These are phyloP conservation scores for Candida quercuum DNA, from an alignment of 805 yeast genomes.

Conservation along the genomic window DNA sequence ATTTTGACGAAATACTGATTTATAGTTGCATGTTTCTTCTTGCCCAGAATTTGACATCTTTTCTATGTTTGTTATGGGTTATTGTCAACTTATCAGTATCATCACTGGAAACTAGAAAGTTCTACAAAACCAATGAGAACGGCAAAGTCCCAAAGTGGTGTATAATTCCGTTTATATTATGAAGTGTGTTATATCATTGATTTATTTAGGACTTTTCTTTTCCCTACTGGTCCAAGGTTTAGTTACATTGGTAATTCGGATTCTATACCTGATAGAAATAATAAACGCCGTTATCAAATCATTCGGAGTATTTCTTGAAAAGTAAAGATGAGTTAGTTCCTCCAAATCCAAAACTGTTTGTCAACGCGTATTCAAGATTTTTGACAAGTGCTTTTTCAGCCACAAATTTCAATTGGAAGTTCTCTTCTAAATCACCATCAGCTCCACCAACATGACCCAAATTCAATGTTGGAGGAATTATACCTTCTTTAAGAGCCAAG, in stretches of 20 bases:
- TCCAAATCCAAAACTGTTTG: slow-evolving; percentile 96
- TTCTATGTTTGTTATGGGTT: slow-evolving; percentile 25
- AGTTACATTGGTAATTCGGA: too few relatives aligned
- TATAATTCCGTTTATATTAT: slow-evolving; percentile 34
- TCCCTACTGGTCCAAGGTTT: too few relatives aligned
- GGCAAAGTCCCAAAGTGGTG: slow-evolving; percentile 26
- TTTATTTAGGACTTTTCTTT: too few relatives aligned
- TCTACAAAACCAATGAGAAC: slow-evolving; percentile 29
- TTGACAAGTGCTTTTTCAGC: slow-evolving; percentile 43
- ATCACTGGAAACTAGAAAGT: slow-evolving; percentile 45
- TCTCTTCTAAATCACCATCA: slow-evolving; percentile 35
- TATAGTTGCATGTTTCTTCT: slow-evolving; percentile 33
- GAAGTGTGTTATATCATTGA: slow-evolving; percentile 1
- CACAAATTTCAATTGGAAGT: slow-evolving; percentile 48
- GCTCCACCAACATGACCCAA: slow-evolving; percentile 48
- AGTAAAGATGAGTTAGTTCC: slow-evolving; percentile 85
- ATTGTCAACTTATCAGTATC: slow-evolving; percentile 47
- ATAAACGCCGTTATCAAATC: not conserved
- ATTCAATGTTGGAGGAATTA: slow-evolving; percentile 80
- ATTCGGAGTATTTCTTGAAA: slow-evolving; percentile 31
- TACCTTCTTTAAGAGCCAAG: slow-evolving; percentile 49
- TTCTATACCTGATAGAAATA: too few relatives aligned
- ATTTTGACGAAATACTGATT: slow-evolving; percentile 57
- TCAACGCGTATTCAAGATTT: slow-evolving; percentile 53
- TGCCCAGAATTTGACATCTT: slow-evolving; percentile 15